Conservation (phyloP, 352 stramenopile genomes). For the Phytophthora foliorum region DNA sequence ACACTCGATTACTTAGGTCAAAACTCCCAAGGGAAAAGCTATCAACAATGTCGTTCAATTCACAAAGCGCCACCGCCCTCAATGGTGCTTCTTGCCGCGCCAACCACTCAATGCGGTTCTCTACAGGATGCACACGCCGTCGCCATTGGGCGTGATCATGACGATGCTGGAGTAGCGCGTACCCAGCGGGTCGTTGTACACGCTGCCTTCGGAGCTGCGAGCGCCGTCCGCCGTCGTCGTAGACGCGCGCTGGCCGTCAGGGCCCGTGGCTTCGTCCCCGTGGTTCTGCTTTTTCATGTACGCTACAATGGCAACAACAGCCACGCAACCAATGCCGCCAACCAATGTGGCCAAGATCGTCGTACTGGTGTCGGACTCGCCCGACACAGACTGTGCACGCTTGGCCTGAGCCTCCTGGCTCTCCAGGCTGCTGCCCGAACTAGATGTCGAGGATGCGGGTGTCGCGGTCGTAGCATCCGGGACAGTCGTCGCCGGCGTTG, state of each 20-base stretch:
- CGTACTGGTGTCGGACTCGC: constrained; percentile 11
- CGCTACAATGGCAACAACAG: constrained; percentile 62
- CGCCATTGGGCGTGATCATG: constrained; percentile 87
- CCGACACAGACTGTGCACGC: constrained; percentile 46
- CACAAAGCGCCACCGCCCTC: constrained; percentile 28
- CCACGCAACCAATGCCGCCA: constrained; percentile 43
- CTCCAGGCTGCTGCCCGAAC: constrained; percentile 36
- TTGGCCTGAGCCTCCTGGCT: constrained; percentile 61
- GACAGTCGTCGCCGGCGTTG: constrained; percentile 19
- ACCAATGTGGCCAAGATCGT: constrained; percentile 27
- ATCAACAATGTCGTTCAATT: constrained; percentile 41
- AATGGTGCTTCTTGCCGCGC: constrained; percentile 13
- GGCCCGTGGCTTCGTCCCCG: constrained; percentile 24
- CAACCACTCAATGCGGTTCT: constrained; percentile 10
- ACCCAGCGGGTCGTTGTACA: constrained; percentile 80
- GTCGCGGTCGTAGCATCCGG: constrained; percentile 15
- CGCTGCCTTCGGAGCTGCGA: constrained; percentile 61
- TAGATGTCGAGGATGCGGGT: constrained; percentile 6
- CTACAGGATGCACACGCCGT: constrained; percentile 85
- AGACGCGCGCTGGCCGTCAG: constrained; percentile 43
- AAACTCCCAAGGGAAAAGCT: constrained; percentile 34
- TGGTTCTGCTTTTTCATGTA: constrained; percentile 60
- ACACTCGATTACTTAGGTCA: constrained; percentile 40
- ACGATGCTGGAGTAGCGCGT: constrained; percentile 90
- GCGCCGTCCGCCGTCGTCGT: constrained; percentile 49